Conservation (phyloP, 192 early-diverging fungal genomes). For the Coemansia sp. region DNA sequence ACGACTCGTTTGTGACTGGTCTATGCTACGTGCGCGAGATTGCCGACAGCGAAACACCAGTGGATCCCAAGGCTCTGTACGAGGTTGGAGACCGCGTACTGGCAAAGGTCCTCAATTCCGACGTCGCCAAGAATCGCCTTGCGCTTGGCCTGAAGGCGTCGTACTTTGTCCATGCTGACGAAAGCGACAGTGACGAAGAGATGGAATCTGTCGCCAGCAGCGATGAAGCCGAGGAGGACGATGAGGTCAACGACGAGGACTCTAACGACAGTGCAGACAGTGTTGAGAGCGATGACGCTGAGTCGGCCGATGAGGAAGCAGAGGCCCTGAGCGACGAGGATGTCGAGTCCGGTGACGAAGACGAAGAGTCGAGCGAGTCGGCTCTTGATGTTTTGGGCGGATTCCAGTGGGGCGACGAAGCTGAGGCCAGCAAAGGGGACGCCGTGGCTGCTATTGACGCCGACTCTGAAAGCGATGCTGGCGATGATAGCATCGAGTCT, state of each 20-base stretch:
- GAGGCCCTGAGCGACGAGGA: not conserved
- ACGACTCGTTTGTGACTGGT: constrained; percentile 73
- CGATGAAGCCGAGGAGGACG: constrained; percentile 26
- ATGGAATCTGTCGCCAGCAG: constrained; percentile 11
- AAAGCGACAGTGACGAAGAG: constrained; percentile 39
- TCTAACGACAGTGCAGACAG: constrained; percentile 7
- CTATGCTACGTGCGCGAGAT: constrained; percentile 86
- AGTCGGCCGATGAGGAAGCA: not conserved
- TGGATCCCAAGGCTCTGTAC: constrained; percentile 69
- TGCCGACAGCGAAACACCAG: constrained; percentile 74
- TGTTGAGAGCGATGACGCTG: constrained; percentile 3
- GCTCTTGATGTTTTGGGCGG: constrained; percentile 44
- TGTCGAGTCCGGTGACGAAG: not conserved
- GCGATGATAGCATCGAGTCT: constrained; percentile 36
- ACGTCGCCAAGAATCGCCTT: constrained; percentile 65
- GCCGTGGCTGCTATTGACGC: constrained; percentile 8
- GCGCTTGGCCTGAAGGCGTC: constrained; percentile 82
- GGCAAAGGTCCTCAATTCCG: constrained; percentile 75
- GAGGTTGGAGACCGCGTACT: constrained; percentile 82
- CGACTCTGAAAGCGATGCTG: constrained; percentile 35
- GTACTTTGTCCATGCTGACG: constrained; percentile 67
- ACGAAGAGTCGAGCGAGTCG: constrained; percentile 6
- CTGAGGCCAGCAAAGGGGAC: constrained; percentile 36
- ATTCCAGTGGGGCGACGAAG: constrained; percentile 57
- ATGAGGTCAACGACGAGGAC: constrained; percentile 6